Base-by-base conservation (phyloP, 2,329 filamentous ascomycete species). In the Pseudocercospora vitis region DNA sequence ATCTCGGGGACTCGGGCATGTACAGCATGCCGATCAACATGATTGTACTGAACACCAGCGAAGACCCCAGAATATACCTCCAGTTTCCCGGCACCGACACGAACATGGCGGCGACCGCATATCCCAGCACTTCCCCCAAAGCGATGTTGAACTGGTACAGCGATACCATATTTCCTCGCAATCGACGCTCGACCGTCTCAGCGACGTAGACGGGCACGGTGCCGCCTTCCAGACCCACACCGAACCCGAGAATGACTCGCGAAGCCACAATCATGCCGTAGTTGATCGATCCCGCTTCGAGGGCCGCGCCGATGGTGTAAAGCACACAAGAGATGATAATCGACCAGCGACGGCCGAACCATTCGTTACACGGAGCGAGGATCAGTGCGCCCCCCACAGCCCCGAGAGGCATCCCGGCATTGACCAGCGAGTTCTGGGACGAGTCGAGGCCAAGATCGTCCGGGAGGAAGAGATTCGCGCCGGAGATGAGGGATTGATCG, bases 71-170 rank as follows among this genome's bases (percentile, higher is more conserved):
- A 56, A 89, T 89, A 67, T 83, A 88, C 31, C 86, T 78, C 86
- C 86, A 89, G 73, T 85, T 85, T 12, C 86, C 86, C 0, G 74
- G 71, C 2, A 89, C 84, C n/a, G 75, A 78, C 57, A 88, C 75
- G 70, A 89, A 89, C 52, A 89, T 88, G 42, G 86, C 86, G 0
- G 83, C 86, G 1, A 89, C 80, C 4, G 83, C 86, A 56, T 89
- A 89, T 2, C 86, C 87, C 1, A 89, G 74, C 2, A 89, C 86
- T 62, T 89, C 86, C 23, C 86, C 86, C 0, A 89, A 76, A 0
- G 87, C 87, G 63, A 89, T 89, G 71, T 87, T 88, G 71, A 89
- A 82, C 66, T 89, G 87, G 68, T 89, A 89, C 0, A 89, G 74
- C 0, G 85, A 88, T 1, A 89, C 86, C 46, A 89, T 71, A 68